Evolutionary conservation across 176 grass and related monocot genomes (phyloP).

Genomic region (Bolboschoenus planiculmis): DNA sequence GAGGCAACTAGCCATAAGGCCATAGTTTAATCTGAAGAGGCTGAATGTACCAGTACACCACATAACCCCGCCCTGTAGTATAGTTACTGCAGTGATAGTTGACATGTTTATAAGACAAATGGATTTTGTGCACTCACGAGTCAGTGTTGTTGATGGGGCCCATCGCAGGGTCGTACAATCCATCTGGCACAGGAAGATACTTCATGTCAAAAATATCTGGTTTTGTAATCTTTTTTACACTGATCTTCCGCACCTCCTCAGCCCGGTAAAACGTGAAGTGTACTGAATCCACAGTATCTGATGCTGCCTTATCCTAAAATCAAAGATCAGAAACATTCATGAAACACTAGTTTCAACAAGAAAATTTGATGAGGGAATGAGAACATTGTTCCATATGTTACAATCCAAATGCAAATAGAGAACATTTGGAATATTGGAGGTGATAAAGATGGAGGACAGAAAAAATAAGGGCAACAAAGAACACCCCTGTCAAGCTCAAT

Average conservation of each 20-base stretch:
- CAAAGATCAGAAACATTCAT: conserved; percentile 1
- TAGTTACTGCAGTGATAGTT: not conserved
- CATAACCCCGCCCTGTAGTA: not conserved
- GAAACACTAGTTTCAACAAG: not conserved
- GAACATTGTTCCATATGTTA: not conserved
- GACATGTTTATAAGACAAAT: conserved; percentile 2
- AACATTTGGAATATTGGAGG: not conserved
- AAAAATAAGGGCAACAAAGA: too few species aligned
- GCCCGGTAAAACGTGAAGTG: conserved; percentile 66
- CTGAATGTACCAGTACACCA: not conserved
- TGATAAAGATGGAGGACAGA: not conserved
- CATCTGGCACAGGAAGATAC: conserved; percentile 49
- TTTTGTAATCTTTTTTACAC: conserved; percentile 68
- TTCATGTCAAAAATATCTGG: conserved; percentile 54
- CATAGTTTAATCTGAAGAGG: not conserved
- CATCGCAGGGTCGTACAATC: conserved; percentile 77
- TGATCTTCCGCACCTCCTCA: conserved; percentile 53
- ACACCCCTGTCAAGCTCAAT: too few species aligned
- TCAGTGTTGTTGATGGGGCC: conserved; percentile 58
- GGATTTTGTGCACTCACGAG: conserved; percentile 32
- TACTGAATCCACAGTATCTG: conserved; percentile 60
- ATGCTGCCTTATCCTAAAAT: conserved; percentile 42
- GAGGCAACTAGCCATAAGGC: not conserved
- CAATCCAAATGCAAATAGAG: not conserved
- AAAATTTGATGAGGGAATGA: not conserved